A percentile compares a stretch with the other conserved stretches of the same genome.
Evolutionary conservation across 2,329 filamentous ascomycete genomes (phyloP).

Genomic region (Penicillium brevicompactum): DNA sequence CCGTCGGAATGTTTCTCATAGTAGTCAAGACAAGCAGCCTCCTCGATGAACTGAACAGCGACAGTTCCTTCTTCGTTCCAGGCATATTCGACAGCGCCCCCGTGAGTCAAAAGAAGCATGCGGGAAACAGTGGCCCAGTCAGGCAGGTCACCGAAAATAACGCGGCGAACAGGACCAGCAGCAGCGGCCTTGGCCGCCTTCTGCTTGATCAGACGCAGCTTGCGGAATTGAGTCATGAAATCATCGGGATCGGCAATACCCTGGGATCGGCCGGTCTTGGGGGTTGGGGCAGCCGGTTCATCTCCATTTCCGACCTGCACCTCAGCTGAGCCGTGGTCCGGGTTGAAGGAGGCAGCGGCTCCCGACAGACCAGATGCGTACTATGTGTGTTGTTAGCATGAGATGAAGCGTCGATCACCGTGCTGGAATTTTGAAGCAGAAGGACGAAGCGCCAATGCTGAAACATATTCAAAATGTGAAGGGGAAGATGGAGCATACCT

Average conservation of each 20-base stretch:
- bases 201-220: not conserved
- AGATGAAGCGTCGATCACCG: not conserved
- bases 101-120: constrained; percentile 41
- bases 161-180: constrained; percentile 25
- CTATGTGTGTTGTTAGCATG: not conserved
- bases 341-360: not conserved
- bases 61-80: constrained; percentile 29
- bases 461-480: not conserved
- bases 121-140: constrained; percentile 32
- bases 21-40: constrained; percentile 38
- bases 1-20: constrained; percentile 40
- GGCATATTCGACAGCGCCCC: constrained; percentile 41
- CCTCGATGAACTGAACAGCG: constrained; percentile 39
- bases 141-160: constrained; percentile 43
- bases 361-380: not conserved
- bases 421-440: not conserved
- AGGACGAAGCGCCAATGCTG: not conserved
- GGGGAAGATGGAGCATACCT: not conserved
- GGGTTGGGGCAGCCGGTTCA: not conserved
- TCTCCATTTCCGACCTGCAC: not conserved
- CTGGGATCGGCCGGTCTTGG: not conserved
- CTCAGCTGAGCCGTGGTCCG: not conserved
- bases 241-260: not conserved
- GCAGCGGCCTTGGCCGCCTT: not conserved
- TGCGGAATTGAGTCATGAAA: constrained; percentile 7